A percentile compares a stretch with the other conserved stretches of the same genome.
phyloP scores from a whole-genome alignment of 305 asterid genomes.

The Salvia sclarea region DNA sequence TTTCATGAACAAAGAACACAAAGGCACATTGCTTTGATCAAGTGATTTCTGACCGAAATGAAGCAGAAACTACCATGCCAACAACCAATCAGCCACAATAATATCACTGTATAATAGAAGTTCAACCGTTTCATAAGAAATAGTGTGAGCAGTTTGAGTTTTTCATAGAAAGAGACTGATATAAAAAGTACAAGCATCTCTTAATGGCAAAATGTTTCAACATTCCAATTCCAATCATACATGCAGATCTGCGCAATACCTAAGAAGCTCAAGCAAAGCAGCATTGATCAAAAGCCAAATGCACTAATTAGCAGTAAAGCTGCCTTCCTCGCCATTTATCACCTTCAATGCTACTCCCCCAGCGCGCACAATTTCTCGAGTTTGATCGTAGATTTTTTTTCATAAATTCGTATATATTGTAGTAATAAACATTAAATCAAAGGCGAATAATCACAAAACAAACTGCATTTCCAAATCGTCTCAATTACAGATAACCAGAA shows the following conservation, averaged over 20 bases:
- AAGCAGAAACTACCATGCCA: no score
- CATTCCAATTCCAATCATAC: conserved; percentile 68
- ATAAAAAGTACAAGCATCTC: conserved; percentile 68
- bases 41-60: conserved; percentile 83
- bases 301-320: conserved; percentile 33
- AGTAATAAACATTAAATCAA: no score
- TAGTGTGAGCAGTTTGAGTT: conserved; percentile 25
- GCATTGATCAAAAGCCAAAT: conserved; percentile 27
- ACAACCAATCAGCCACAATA: conserved; percentile 97
- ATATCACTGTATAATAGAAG: conserved; percentile 77
- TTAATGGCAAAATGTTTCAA: conserved; percentile 65
- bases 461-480: no score
- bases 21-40: conserved; percentile 46
- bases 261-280: conserved; percentile 42
- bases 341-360: conserved; percentile 76
- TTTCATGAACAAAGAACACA: conserved; percentile 31
- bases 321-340: conserved; percentile 81
- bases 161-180: conserved; percentile 38
- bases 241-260: conserved; percentile 83
- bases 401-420: no score
- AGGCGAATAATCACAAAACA: no score
- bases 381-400: no score
- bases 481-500: no score
- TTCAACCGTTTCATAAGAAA: conserved; percentile 60
- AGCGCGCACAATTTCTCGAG: conserved; percentile 70